Evolutionary conservation across 805 yeast species (phyloP).

Genomic region (Zygotorulaspora florentina): DNA sequence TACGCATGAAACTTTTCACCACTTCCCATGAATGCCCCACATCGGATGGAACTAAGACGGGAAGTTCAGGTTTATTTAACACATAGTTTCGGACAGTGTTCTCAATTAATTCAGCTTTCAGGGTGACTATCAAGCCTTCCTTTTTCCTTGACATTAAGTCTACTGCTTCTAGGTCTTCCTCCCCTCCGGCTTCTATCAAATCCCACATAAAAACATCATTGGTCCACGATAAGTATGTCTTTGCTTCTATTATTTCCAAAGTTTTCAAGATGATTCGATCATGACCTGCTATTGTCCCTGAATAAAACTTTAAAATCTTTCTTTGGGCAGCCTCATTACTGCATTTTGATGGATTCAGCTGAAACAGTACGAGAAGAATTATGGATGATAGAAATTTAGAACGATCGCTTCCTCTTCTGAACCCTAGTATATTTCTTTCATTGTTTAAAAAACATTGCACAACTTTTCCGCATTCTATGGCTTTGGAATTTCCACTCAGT

Average conservation of each 20-base stretch:
- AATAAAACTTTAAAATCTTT: constrained; percentile 49
- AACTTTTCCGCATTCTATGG: constrained; percentile 45
- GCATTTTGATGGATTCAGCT: constrained; percentile 42
- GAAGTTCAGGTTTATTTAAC: constrained; percentile 29
- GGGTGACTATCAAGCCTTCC: constrained; percentile 46
- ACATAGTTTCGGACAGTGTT: constrained; percentile 44
- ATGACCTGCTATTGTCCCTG: constrained; percentile 57
- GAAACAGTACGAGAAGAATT: constrained; percentile 47
- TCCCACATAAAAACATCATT: constrained; percentile 63
- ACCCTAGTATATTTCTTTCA: constrained; percentile 37
- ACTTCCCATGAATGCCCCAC: constrained; percentile 25
- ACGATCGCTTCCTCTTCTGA: constrained; percentile 22
- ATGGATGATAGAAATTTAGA: constrained; percentile 43
- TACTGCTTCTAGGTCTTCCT: constrained; percentile 43
- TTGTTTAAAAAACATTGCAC: constrained; percentile 63
- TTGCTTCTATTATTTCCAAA: constrained; percentile 54
- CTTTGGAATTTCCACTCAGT: constrained; percentile 35
- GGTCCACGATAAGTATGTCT: constrained; percentile 59
- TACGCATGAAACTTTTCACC: constrained; percentile 15
- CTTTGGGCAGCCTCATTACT: constrained; percentile 47
- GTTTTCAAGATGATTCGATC: constrained; percentile 61
- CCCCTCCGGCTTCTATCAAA: constrained; percentile 39
- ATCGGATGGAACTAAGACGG: constrained; percentile 13
- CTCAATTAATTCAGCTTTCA: constrained; percentile 46
- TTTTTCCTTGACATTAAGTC: constrained; percentile 44